Conservation (phyloP, 164 flowering plant species). For the Echeveria elegans region DNA sequence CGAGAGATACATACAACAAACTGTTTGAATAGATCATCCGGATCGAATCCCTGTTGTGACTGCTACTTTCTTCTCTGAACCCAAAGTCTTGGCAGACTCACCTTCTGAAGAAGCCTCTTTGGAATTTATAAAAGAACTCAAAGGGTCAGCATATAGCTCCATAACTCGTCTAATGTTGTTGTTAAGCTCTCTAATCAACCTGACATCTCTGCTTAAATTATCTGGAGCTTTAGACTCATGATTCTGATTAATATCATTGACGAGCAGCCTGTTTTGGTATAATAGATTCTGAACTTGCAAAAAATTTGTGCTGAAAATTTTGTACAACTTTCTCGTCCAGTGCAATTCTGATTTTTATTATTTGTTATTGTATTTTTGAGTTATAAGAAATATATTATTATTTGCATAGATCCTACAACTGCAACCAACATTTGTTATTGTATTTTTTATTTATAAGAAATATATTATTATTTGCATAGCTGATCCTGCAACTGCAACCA, state of each 20-base stretch:
- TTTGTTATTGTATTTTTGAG: no score
- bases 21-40: background rate
- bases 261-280: slow-evolving; percentile 32
- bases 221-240: no score
- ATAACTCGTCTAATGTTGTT: slow-evolving; percentile 56
- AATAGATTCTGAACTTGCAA: slow-evolving; percentile 19
- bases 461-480: no score
- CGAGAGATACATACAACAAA: background rate
- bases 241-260: no score
- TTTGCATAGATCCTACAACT: no score
- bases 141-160: slow-evolving; percentile 43
- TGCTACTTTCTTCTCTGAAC: slow-evolving; percentile 21
- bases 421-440: no score
- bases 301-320: background rate
- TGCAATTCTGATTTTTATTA: no score
- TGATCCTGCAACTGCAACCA: background rate
- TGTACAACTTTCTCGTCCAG: background rate
- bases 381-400: no score
- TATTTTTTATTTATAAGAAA: no score
- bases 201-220: slow-evolving; percentile 52
- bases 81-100: background rate
- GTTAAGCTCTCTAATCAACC: slow-evolving; percentile 56
- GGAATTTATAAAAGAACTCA: slow-evolving; percentile 35
- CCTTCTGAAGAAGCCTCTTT: slow-evolving; percentile 37
- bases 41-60: slow-evolving; percentile 38